Evolutionary conservation across 2,329 filamentous ascomycete genomes (phyloP).

Genomic region (Beauveria asiatica): DNA sequence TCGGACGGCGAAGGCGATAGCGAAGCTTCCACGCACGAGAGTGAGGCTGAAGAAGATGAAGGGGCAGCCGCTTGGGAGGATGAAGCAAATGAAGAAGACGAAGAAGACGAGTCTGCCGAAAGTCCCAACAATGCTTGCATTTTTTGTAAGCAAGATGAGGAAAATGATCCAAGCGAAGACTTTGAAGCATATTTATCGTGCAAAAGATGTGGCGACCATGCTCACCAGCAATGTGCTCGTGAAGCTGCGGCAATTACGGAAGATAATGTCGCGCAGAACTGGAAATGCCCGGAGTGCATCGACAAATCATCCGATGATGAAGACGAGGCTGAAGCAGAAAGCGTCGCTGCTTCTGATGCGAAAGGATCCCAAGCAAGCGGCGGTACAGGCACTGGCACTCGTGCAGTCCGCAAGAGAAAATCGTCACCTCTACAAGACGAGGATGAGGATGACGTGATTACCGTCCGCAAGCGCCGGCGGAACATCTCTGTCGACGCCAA

Average conservation of each 20-base stretch:
- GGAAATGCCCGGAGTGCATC: constrained; percentile 45
- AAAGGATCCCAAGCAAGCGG: constrained; percentile 43
- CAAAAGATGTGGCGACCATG: constrained; percentile 68
- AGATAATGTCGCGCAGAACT: constrained; percentile 26
- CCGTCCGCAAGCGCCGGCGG: constrained; percentile 45
- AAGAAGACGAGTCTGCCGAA: constrained; percentile 35
- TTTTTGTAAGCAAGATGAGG: constrained; percentile 76
- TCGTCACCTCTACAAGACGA: constrained; percentile 61
- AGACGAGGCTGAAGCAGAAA: constrained; percentile 23
- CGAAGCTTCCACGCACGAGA: constrained; percentile 28
- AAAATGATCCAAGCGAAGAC: constrained; percentile 72
- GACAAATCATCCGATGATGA: constrained; percentile 22
- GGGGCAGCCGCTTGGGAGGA: constrained; percentile 41
- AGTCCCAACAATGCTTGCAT: constrained; percentile 45
- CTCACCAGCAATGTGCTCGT: constrained; percentile 9
- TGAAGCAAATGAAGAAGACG: constrained; percentile 47
- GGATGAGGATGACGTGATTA: constrained; percentile 44
- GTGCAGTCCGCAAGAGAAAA: constrained; percentile 75
- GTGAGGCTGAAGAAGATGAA: constrained; percentile 29
- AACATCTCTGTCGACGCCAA: constrained; percentile 36
- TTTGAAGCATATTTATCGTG: constrained; percentile 75
- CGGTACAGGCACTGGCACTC: constrained; percentile 66
- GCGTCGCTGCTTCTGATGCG: neutral
- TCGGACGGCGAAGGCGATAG: constrained; percentile 32
- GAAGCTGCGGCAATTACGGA: constrained; percentile 5